Base-by-base conservation (phyloP, 352 stramenopile genomes). In the Phytophthora podocarpi region DNA sequence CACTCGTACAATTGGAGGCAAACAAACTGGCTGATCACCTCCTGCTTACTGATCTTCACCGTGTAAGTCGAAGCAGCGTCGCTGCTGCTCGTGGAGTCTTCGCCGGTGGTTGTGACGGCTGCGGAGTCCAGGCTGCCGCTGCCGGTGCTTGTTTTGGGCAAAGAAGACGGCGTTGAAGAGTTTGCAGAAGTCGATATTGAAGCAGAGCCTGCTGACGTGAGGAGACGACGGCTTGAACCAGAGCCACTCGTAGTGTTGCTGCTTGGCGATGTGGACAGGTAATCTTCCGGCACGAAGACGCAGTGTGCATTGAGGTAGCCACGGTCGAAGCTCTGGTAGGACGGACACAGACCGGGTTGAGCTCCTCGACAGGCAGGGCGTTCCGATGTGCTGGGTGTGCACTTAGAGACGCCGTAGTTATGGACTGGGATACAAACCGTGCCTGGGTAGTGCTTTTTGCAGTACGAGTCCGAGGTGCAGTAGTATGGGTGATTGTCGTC, bases 291-390 rank as follows among this genome's bases (percentile, higher is more conserved):
- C 16, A 87, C 78, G 26, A 93, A 88, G 12, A 93, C 67, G 52
- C 83, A 93, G 62, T 93, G 83, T 26, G 81, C 72, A 49, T 93
- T 91, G 24, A 93, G 46, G 70, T 86, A 90, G 9, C 77, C 70
- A n/a, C 69, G 36, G 39, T 89, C 76, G 23, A 66, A 23, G 31
- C 68, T 78, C 68, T 93, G 84, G 70, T 90, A 92, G 16, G 82
- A 90, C 20, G 83, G 83, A 26, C 83, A 92, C 3, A 92, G 54
- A 3, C 84, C 84, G 5, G 82, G 70, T 67, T 88, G 76, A 10
- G 60, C 79, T 35, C 80, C 82, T 27, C 73, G 80, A 56, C 84
- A 93, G 30, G 82, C 84, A 2, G 78, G 80, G 1, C 79, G 75
- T 28, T 71, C 60, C 46, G 78, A 68, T 34, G 83, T 85, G 75